Conservation (phyloP, 2,329 filamentous ascomycete genomes). For the Aspergillus eucalypticola region DNA sequence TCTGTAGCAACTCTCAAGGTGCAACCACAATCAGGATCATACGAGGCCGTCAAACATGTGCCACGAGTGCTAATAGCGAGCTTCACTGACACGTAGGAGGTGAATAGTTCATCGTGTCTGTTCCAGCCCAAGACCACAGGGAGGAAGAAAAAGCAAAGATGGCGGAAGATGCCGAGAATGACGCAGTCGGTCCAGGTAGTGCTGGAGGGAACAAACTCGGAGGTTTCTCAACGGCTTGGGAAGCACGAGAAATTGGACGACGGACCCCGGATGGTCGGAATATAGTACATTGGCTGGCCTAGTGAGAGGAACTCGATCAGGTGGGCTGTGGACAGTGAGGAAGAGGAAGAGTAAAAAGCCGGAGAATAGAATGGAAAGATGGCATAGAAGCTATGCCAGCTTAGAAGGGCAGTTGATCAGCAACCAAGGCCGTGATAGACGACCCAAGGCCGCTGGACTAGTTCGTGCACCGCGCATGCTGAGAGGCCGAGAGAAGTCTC, state of each 20-base stretch:
- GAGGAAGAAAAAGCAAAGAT: background rate
- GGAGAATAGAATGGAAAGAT: background rate
- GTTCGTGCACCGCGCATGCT: background rate
- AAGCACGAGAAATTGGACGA: background rate
- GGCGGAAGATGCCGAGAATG: background rate
- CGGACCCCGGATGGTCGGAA: background rate
- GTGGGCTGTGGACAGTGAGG: background rate
- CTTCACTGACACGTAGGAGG: background rate
- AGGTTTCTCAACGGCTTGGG: background rate
- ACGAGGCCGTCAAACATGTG: background rate
- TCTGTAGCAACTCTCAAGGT: background rate
- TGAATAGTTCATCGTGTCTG: background rate
- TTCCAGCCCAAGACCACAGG: background rate
- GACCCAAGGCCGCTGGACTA: background rate
- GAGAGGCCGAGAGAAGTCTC: background rate
- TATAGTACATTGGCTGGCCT: background rate
- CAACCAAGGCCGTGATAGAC: background rate
- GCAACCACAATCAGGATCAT: background rate
- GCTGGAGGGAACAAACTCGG: background rate
- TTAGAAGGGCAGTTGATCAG: background rate
- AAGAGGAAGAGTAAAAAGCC: background rate
- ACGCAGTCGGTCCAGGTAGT: background rate
- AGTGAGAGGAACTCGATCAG: background rate
- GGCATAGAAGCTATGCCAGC: background rate
- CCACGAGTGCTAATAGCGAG: background rate